These are phyloP conservation scores for Debaryomyces coudertii DNA, from an alignment of 1,139 yeast genomes.

Conservation along the genomic window DNA sequence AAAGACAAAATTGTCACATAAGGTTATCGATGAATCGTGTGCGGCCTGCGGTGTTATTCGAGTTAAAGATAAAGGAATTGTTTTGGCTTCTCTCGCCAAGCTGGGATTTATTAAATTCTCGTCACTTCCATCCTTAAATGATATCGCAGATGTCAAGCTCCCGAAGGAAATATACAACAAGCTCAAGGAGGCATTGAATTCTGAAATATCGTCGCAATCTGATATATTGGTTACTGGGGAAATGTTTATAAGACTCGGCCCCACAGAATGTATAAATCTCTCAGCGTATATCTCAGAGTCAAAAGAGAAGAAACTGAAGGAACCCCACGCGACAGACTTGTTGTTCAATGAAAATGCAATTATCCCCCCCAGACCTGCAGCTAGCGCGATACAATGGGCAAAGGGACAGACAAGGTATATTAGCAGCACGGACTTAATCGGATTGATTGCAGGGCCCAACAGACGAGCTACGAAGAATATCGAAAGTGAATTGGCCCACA, in stretches of 20 bases:
- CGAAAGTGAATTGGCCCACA: conserved; percentile 61
- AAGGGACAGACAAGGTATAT: conserved; percentile 67
- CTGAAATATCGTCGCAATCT: conserved; percentile 30
- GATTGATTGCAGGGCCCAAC: conserved; percentile 62
- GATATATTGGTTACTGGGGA: conserved; percentile 72
- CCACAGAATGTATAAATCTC: conserved; percentile 52
- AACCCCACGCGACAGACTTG: conserved; percentile 42
- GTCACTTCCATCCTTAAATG: conserved; percentile 43
- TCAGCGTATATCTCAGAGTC: conserved; percentile 46
- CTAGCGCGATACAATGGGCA: conserved; percentile 85
- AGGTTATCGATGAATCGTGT: conserved; percentile 64
- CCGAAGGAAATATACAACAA: conserved; percentile 36
- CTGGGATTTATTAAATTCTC: conserved; percentile 45
- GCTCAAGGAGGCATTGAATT: conserved; percentile 27
- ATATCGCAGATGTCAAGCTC: conserved; percentile 39
- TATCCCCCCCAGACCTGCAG: conserved; percentile 79
- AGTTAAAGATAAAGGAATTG: conserved; percentile 35
- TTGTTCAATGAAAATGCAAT: conserved; percentile 61
- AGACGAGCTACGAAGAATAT: conserved; percentile 55
- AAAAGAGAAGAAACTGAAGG: conserved; percentile 30
- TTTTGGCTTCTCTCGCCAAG: conserved; percentile 39
- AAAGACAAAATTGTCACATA: conserved; percentile 63
- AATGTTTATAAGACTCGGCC: conserved; percentile 59
- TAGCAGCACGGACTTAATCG: conserved; percentile 58
- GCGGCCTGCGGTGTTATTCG: conserved; percentile 47